Conservation (phyloP, 2,329 filamentous ascomycete species). For the Phialocephala subalpina region DNA sequence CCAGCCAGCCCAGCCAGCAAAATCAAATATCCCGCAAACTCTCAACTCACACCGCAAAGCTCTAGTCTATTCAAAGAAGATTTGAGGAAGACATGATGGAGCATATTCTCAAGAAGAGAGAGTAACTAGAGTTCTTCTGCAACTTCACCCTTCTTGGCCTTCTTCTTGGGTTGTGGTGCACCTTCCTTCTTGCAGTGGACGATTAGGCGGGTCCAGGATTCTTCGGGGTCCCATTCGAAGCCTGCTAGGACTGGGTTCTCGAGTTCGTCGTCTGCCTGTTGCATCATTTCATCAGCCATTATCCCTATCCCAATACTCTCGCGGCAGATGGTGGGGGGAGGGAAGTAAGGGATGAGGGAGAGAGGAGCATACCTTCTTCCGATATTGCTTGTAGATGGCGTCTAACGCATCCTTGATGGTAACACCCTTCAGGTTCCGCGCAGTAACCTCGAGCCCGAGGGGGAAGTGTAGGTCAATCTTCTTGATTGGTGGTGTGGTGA, state of each 20-base stretch:
- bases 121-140: slow-evolving; percentile 43
- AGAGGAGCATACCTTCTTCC: slow-evolving; percentile 80
- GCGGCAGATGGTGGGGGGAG: neutral
- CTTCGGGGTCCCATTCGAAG: slow-evolving; percentile 96
- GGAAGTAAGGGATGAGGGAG: neutral
- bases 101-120: slow-evolving; percentile 7
- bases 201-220: slow-evolving; percentile 86
- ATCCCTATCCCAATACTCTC: neutral
- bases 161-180: slow-evolving; percentile 69
- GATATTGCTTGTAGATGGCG: slow-evolving; percentile 94
- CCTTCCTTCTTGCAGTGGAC: slow-evolving; percentile 84
- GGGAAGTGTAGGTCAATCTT: slow-evolving; percentile 95
- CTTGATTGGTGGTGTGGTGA: slow-evolving; percentile 86
- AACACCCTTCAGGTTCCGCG: slow-evolving; percentile 91
- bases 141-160: slow-evolving; percentile 63
- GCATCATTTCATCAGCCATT: slow-evolving; percentile 32
- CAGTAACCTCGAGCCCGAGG: slow-evolving; percentile 85
- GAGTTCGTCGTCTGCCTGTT: slow-evolving; percentile 88
- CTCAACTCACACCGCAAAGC: slow-evolving; percentile 9
- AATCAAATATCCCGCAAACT: no score
- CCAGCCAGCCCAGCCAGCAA: slow-evolving; percentile 2
- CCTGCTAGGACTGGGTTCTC: slow-evolving; percentile 87
- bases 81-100: slow-evolving; percentile 24
- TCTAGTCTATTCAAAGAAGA: slow-evolving; percentile 22
- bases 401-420: slow-evolving; percentile 97